Base-by-base conservation (phyloP, 2,329 filamentous ascomycete species). In the Dothideomycetes sp. region DNA sequence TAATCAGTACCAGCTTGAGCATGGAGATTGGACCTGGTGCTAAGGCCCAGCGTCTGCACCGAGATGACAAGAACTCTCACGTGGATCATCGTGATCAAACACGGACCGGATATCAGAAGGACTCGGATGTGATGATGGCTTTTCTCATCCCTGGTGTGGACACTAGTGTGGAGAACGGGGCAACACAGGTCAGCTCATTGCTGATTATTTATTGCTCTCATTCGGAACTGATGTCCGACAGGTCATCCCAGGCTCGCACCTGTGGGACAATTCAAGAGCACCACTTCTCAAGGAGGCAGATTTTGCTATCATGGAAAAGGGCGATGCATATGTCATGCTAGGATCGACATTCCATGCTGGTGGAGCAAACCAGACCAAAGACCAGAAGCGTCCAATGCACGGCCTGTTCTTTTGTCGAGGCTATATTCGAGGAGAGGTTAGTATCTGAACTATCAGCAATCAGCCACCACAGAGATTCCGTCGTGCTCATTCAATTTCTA, bases 241-340 rank as follows among this genome's bases (percentile, higher is more conserved):
- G 22, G 22, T 62, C 41, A 54, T 64, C 22, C 60, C 61, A 1
- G 56, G 59, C 0, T 52, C 47, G n/a, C 60, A 64, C 37, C 50
- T 63, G 0, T 58, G 54, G 56, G 52, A 54, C 35, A 45, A 44
- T 14, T 36, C 36, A n/a, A 24, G 37, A 9, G 44, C 44, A 7
- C 49, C 50, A 24, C 52, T 52, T 1, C 32, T 46, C 43, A 45
- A 51, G 17, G 37, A 48, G 22, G 12, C 12, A 7, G 22, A 27
- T 12, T 27, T 7, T 29, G 58, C 59, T 1, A 55, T 57, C 31
- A 47, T 63, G 47, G 45, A 52, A 14, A 52, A 51, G 10, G 59
- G 60, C 1, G 56, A 62, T 46, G 59, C 50, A 0, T 59, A 62
- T 40, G 55, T 63, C 3, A 59, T 63, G 50, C 47, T 62, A 4